Percentiles rank a stretch among this genome's conserved stretches.
These are phyloP conservation scores for Leccinum pachyderme DNA, from an alignment of 1,284 basidiomycete species.

Conservation along the genomic window DNA sequence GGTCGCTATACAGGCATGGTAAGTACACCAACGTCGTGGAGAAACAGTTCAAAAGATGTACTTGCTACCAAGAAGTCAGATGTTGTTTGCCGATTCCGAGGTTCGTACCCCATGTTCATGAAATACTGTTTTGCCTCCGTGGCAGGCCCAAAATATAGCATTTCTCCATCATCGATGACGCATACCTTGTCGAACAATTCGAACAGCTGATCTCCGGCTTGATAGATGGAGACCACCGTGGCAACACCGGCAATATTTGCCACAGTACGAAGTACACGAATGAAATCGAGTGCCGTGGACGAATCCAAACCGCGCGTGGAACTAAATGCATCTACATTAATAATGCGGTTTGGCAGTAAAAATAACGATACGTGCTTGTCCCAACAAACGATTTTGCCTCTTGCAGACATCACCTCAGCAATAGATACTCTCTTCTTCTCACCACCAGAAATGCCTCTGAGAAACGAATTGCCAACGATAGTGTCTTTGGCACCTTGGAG, in stretches of 20 bases:
- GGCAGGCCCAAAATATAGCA: conserved; percentile 68
- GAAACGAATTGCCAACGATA: conserved; percentile 67
- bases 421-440: conserved; percentile 72
- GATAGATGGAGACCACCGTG: conserved; percentile 67
- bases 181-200: conserved; percentile 67
- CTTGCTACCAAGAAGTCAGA: conserved; percentile 57
- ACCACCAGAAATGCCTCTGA: conserved; percentile 79
- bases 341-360: neutral
- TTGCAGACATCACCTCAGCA: conserved; percentile 46
- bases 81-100: conserved; percentile 57
- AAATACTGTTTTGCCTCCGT: conserved; percentile 63
- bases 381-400: conserved; percentile 48
- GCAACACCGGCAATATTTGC: conserved; percentile 52
- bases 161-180: conserved; percentile 65
- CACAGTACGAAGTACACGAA: conserved; percentile 54
- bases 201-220: conserved; percentile 55
- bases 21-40: conserved; percentile 34
- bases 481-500: conserved; percentile 58
- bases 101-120: conserved; percentile 63
- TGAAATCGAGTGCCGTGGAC: conserved; percentile 65
- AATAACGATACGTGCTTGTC: conserved; percentile 40
- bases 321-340: conserved; percentile 26
- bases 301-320: conserved; percentile 72
- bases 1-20: conserved; percentile 51
- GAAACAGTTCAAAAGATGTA: neutral